phyloP scores from a whole-genome alignment of 805 yeast species.

The Candida ulmi region DNA sequence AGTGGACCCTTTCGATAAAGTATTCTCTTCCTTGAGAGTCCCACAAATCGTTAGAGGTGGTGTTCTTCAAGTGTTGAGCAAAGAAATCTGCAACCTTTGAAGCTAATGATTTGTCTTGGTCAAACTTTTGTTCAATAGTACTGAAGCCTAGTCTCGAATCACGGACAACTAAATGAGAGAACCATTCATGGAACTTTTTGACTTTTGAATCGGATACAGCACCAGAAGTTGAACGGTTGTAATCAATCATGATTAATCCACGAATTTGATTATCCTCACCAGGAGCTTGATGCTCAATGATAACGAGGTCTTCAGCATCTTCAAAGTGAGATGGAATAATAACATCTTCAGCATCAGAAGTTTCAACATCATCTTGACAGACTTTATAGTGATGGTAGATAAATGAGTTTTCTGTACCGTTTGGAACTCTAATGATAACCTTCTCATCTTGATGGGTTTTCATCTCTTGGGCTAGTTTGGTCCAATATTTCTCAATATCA shows the following conservation, averaged over 20 bases:
- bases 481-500: constrained; percentile 26
- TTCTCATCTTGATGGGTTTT: neutral
- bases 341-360: constrained; percentile 1
- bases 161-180: constrained; percentile 29
- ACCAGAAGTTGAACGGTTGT: constrained; percentile 2
- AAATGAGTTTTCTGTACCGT: neutral
- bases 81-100: constrained; percentile 35
- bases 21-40: constrained; percentile 35
- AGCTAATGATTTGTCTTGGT: constrained; percentile 19
- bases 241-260: constrained; percentile 32
- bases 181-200: constrained; percentile 29
- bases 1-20: constrained; percentile 37
- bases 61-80: constrained; percentile 41
- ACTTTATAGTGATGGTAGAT: neutral
- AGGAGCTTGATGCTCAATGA: constrained; percentile 26
- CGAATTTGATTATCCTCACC: constrained; percentile 28
- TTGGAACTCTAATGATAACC: neutral
- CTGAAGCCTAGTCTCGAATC: constrained; percentile 27
- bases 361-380: constrained; percentile 4
- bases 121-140: constrained; percentile 9
- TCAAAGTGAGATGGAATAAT: constrained; percentile 11
- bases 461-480: neutral
- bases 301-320: constrained; percentile 20
- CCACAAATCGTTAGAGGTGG: constrained; percentile 46
- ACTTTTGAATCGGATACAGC: constrained; percentile 19